Conservation (phyloP, 164 flowering plant species). For the Stephania yunnanensis region DNA sequence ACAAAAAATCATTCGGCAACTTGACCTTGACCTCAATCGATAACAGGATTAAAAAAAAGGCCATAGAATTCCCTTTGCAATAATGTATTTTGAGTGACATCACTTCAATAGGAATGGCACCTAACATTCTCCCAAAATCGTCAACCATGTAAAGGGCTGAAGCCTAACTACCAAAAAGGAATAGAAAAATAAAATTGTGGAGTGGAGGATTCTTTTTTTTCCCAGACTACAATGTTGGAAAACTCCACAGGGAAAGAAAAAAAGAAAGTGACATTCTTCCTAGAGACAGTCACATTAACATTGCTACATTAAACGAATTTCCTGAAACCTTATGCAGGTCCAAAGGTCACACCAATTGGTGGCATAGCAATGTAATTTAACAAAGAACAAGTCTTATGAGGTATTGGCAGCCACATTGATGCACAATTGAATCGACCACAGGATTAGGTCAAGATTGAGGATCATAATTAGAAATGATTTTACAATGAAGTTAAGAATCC, state of each 20-base stretch:
- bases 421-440: too few relatives aligned
- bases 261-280: neutral
- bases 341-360: neutral
- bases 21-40: neutral
- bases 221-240: neutral
- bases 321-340: neutral
- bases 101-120: neutral
- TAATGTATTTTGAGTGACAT: too few relatives aligned
- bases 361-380: too few relatives aligned
- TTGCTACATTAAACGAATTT: neutral
- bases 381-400: neutral
- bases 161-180: neutral
- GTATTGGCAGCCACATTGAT: too few relatives aligned
- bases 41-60: neutral
- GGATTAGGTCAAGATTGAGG: too few relatives aligned
- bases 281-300: neutral
- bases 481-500: too few relatives aligned
- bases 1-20: neutral
- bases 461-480: too few relatives aligned
- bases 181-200: too few relatives aligned
- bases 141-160: neutral
- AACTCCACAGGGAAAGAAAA: neutral
- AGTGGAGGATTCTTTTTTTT: too few relatives aligned
- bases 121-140: neutral
- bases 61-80: neutral